These are phyloP conservation scores for Salvia hispanica DNA, from an alignment of 257 asterid genomes.

Conservation along the genomic window DNA sequence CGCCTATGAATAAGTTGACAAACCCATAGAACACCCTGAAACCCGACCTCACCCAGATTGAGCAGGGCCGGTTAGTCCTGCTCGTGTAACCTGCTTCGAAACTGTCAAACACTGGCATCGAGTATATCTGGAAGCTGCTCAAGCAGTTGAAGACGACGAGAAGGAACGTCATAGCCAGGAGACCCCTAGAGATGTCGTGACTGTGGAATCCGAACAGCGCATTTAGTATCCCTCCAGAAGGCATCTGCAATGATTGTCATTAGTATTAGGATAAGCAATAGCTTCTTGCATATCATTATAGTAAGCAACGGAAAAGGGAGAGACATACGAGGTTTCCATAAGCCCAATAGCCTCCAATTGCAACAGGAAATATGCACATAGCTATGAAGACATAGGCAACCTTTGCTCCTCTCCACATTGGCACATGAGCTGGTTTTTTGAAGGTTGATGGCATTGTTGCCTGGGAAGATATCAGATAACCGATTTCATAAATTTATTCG, in stretches of 20 bases:
- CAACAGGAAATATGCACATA: conserved; percentile 85
- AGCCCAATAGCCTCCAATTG: conserved; percentile 99
- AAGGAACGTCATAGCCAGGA: conserved; percentile 79
- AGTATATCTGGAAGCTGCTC: conserved; percentile 97
- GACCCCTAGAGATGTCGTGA: conserved; percentile 82
- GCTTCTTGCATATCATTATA: conserved; percentile 1
- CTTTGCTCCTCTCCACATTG: conserved; percentile 99
- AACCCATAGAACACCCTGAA: conserved; percentile 86
- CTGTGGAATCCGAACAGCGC: conserved; percentile 78
- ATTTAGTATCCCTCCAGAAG: conserved; percentile 80
- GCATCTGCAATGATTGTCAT: conserved; percentile 64
- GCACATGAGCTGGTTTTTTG: conserved; percentile 94
- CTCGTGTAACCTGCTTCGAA: conserved; percentile 91
- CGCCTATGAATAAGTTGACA: conserved; percentile 79
- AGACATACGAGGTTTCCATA: conserved; percentile 90
- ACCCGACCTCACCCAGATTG: conserved; percentile 97
- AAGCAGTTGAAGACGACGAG: conserved; percentile 96
- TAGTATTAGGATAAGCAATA: neutral
- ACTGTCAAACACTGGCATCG: conserved; percentile 97
- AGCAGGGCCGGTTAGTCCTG: conserved; percentile 88
- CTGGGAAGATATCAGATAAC: conserved; percentile 40
- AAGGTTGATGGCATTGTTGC: conserved; percentile 99
- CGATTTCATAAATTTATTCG: neutral
- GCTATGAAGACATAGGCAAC: conserved; percentile 82
- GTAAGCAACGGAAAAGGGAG: neutral